Evolutionary conservation across 1,284 basidiomycete species (phyloP).

Genomic region (Leucoagaricus sp.): DNA sequence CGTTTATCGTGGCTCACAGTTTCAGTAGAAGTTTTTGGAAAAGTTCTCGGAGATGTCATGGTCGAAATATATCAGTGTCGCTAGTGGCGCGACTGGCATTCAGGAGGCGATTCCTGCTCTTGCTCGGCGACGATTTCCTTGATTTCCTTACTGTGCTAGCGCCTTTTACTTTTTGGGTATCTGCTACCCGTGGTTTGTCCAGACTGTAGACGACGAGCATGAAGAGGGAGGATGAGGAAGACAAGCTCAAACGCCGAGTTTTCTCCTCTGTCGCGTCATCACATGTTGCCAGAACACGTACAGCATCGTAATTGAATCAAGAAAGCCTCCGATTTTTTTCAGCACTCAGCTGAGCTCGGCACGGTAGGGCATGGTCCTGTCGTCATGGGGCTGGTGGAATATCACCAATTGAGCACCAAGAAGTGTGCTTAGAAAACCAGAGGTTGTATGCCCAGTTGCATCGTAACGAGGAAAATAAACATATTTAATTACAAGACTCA

Average conservation of each 20-base stretch:
- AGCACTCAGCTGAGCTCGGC: background rate
- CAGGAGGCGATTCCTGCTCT: conserved; percentile 20
- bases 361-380: no score
- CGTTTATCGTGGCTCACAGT: background rate
- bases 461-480: no score
- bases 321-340: background rate
- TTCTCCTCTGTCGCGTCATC: conserved; percentile 6
- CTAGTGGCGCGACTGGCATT: conserved; percentile 16
- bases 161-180: background rate
- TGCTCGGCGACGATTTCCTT: conserved; percentile 4
- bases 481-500: no score
- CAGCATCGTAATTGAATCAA: background rate
- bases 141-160: background rate
- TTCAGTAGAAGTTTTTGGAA: conserved; percentile 1
- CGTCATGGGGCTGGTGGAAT: no score
- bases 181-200: background rate
- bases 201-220: no score
- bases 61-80: conserved; percentile 4
- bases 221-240: background rate
- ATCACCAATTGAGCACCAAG: no score
- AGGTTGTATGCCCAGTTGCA: no score
- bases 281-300: background rate
- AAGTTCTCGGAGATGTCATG: conserved; percentile 8
- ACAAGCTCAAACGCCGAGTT: background rate
- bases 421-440: no score